phyloP scores from a whole-genome alignment of 1,284 basidiomycete genomes.

The Mycosarcoma maydis region DNA sequence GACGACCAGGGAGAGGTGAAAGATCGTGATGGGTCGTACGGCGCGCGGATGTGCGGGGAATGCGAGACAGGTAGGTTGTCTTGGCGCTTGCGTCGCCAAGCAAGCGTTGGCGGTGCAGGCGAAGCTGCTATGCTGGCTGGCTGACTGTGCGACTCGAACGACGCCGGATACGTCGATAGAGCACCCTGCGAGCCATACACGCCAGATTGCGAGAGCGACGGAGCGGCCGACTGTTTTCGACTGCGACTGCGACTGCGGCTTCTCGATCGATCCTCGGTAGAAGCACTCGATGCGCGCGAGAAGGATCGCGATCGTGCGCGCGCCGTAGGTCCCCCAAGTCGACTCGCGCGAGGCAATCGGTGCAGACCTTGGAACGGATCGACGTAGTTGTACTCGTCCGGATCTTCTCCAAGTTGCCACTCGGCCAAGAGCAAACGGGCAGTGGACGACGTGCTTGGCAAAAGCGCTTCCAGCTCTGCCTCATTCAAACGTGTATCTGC shows the following conservation, averaged over 20 bases:
- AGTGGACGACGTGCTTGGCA: conserved; percentile 40
- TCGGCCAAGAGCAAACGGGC: conserved; percentile 38
- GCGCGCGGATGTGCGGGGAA: conserved; percentile 19
- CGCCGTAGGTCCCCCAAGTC: conserved; percentile 22
- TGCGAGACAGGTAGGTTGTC: conserved; percentile 1
- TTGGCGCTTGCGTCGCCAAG: conserved; percentile 17
- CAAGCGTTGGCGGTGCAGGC: conserved; percentile 24
- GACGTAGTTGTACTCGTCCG: conserved; percentile 21
- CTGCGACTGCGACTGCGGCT: conserved; percentile 29
- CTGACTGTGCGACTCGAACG: conserved; percentile 17
- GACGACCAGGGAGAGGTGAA: background rate
- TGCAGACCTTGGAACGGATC: conserved; percentile 45
- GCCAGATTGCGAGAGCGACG: conserved; percentile 18
- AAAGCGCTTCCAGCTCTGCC: conserved; percentile 22
- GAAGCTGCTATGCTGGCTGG: conserved; percentile 5
- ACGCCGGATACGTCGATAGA: conserved; percentile 23
- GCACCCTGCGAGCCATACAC: conserved; percentile 11
- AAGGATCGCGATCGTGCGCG: conserved; percentile 42
- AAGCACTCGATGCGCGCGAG: conserved; percentile 34
- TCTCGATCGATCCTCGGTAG: conserved; percentile 21
- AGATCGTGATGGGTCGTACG: conserved; percentile 1
- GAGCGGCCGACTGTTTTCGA: conserved; percentile 15
- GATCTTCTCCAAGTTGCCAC: conserved; percentile 40
- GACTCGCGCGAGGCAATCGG: conserved; percentile 38
- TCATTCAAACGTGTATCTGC: conserved; percentile 2